Conservation (phyloP, 257 asterid genomes). For the Rhazya stricta region DNA sequence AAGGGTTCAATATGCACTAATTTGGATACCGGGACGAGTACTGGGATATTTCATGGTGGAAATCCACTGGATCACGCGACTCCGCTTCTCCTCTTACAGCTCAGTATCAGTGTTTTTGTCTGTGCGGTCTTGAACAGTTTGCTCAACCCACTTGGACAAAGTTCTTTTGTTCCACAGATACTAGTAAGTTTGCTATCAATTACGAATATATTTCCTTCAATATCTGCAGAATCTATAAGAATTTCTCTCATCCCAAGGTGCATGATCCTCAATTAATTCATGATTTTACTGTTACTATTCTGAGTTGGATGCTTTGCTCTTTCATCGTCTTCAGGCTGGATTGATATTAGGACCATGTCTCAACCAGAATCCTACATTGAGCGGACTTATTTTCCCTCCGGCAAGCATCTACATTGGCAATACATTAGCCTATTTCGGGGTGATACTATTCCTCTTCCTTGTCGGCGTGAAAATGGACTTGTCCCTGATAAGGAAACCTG, state of each 20-base stretch:
- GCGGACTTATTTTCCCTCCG: slow-evolving; percentile 17
- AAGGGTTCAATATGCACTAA: neutral
- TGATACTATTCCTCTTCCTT: slow-evolving; percentile 35
- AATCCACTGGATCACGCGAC: neutral
- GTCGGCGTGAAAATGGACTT: slow-evolving; percentile 41
- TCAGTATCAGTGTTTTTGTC: neutral
- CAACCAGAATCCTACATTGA: slow-evolving; percentile 16
- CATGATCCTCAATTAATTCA: no score
- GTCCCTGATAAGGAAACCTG: slow-evolving; percentile 24
- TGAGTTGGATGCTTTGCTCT: no score
- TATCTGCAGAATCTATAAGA: neutral
- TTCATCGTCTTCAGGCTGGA: slow-evolving; percentile 29
- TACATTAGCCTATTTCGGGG: slow-evolving; percentile 34
- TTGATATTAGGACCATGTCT: slow-evolving; percentile 35
- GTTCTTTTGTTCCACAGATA: slow-evolving; percentile 14
- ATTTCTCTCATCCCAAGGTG: neutral
- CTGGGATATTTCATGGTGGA: slow-evolving; percentile 6
- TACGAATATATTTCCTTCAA: neutral
- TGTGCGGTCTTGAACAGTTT: neutral
- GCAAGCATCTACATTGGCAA: slow-evolving; percentile 29
- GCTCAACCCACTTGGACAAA: slow-evolving; percentile 17
- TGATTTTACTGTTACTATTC: no score
- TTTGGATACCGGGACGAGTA: neutral
- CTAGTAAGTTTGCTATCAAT: slow-evolving; percentile 7
- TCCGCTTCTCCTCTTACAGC: slow-evolving; percentile 5